Conservation (phyloP, 768 basidiomycete species). For the Dendrothele bispora region DNA sequence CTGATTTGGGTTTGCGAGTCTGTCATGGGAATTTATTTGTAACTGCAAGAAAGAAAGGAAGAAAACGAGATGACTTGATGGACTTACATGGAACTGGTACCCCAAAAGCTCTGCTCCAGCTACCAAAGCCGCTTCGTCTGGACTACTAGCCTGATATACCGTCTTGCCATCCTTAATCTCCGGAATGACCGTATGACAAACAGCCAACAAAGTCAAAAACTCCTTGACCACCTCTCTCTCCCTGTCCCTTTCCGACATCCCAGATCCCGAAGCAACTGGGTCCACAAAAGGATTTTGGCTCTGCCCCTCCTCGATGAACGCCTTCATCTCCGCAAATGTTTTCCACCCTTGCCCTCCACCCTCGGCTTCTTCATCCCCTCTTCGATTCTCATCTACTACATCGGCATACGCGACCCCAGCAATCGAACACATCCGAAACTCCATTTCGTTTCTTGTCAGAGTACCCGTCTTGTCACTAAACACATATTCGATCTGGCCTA, state of each 20-base stretch:
- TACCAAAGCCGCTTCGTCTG: slow-evolving; percentile 96
- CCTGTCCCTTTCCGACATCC: slow-evolving; percentile 27
- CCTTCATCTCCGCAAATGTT: slow-evolving; percentile 75
- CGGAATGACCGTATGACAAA: slow-evolving; percentile 98
- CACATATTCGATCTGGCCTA: slow-evolving; percentile 96
- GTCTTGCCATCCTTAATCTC: slow-evolving; percentile 89
- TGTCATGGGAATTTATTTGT: slow-evolving; percentile 34
- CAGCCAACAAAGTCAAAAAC: slow-evolving; percentile 82
- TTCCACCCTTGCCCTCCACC: slow-evolving; percentile 63
- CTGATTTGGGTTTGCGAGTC: slow-evolving; percentile 95
- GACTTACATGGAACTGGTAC: slow-evolving; percentile 88
- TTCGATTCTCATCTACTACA: slow-evolving; percentile 83
- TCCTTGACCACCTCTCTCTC: slow-evolving; percentile 62
- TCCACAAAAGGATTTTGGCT: slow-evolving; percentile 63
- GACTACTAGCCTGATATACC: slow-evolving; percentile 93
- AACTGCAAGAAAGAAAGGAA: not conserved
- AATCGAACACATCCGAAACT: slow-evolving; percentile 88
- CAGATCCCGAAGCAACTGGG: slow-evolving; percentile 31
- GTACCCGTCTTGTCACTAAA: slow-evolving; percentile 97
- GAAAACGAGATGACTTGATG: not conserved
- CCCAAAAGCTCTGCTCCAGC: slow-evolving; percentile 90
- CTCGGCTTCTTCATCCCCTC: slow-evolving; percentile 55
- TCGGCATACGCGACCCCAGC: slow-evolving; percentile 90
- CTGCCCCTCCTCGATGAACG: slow-evolving; percentile 44
- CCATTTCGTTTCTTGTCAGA: slow-evolving; percentile 97